phyloP scores from a whole-genome alignment of 139 green algal genomes.

The Tetraselmis striata region DNA sequence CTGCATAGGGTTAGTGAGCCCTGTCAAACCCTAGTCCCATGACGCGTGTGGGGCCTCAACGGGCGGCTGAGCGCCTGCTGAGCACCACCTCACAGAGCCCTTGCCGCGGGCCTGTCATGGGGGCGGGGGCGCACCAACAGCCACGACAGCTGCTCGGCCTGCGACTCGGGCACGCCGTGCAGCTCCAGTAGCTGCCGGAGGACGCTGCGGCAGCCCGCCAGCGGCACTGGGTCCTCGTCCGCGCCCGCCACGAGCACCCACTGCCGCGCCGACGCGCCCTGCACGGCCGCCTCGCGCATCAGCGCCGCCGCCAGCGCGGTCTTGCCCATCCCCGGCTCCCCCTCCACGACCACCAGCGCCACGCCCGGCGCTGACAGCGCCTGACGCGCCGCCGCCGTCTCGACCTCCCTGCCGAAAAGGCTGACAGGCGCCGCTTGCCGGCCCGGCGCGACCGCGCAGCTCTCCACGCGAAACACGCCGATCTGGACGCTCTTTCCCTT shows the following conservation, averaged over 20 bases:
- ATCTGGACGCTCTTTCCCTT: background rate
- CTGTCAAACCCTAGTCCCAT: too few species aligned
- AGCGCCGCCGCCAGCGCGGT: background rate
- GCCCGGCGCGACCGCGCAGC: background rate
- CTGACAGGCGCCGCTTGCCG: background rate
- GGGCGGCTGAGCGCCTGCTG: too few species aligned
- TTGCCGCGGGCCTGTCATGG: too few species aligned
- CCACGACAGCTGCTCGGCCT: background rate
- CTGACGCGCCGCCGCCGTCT: too few species aligned
- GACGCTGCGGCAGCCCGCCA: background rate
- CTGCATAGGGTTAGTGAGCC: too few species aligned
- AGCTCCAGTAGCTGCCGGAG: background rate
- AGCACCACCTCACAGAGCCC: too few species aligned
- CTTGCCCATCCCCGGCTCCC: background rate
- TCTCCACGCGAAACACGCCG: background rate
- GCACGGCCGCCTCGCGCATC: too few species aligned
- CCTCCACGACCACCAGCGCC: background rate
- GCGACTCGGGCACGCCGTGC: background rate
- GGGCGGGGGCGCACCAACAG: background rate
- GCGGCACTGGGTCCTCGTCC: too few species aligned
- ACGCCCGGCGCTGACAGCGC: background rate
- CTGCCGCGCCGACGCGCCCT: too few species aligned
- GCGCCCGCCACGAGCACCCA: background rate
- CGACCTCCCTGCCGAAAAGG: background rate
- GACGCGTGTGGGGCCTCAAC: too few species aligned